Conservation (phyloP, 2,329 filamentous ascomycete genomes). For the Fusarium sp. region DNA sequence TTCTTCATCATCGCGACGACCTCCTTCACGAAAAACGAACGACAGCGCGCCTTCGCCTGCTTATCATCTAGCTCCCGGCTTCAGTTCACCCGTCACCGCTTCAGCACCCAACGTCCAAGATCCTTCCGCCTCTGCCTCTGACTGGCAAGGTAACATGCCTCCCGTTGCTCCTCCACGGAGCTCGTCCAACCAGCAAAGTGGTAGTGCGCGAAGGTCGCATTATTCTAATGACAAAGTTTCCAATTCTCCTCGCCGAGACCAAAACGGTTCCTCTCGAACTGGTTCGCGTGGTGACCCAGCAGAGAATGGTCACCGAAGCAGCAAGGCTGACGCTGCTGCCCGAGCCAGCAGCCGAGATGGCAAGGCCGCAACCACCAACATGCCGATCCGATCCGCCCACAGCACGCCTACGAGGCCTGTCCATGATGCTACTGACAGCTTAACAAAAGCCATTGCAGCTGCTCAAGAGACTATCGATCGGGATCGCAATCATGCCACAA, state of each 20-base stretch:
- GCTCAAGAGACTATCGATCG: conserved; percentile 53
- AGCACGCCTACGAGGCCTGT: conserved; percentile 69
- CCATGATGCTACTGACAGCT: conserved; percentile 83
- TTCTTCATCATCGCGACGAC: conserved; percentile 68
- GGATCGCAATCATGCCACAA: conserved; percentile 47
- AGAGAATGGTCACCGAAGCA: conserved; percentile 53
- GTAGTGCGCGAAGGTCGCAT: conserved; percentile 62
- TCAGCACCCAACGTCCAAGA: conserved; percentile 59
- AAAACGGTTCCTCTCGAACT: conserved; percentile 56
- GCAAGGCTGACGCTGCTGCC: conserved; percentile 58
- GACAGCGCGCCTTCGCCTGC: conserved; percentile 61
- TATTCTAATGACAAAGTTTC: conserved; percentile 63
- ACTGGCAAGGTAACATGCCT: conserved; percentile 73
- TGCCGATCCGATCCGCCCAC: conserved; percentile 64
- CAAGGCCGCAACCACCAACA: conserved; percentile 55
- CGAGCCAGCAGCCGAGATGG: conserved; percentile 60
- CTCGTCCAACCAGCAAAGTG: conserved; percentile 75
- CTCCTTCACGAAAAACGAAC: conserved; percentile 67
- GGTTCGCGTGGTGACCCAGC: conserved; percentile 54
- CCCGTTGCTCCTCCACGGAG: conserved; percentile 85
- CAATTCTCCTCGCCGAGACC: conserved; percentile 60
- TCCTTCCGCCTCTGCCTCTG: conserved; percentile 61
- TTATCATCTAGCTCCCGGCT: conserved; percentile 59
- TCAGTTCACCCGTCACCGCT: conserved; percentile 65
- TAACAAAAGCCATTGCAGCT: conserved; percentile 77